A percentile compares a stretch with the other conserved stretches of the same genome.
phyloP scores from a whole-genome alignment of 441 rosid species.

The Jatropha multifida region DNA sequence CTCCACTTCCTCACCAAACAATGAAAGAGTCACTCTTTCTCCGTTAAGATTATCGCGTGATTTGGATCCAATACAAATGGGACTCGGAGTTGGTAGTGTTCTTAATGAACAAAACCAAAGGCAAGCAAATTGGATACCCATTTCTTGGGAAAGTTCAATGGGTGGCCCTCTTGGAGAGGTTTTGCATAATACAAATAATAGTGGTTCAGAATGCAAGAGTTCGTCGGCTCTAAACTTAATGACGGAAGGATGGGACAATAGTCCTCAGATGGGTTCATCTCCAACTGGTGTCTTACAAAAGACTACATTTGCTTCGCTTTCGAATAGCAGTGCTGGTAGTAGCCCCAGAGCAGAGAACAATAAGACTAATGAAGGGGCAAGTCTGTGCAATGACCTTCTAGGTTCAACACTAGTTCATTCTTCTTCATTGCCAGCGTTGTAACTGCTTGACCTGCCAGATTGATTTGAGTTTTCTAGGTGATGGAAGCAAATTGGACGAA shows the following conservation, averaged over 20 bases:
- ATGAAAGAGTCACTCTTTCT: constrained; percentile 37
- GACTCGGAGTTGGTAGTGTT: constrained; percentile 41
- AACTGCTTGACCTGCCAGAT: constrained; percentile 15
- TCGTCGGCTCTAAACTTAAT: constrained; percentile 38
- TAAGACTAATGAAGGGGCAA: constrained; percentile 39
- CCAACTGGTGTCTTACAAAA: constrained; percentile 77
- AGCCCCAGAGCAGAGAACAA: constrained; percentile 61
- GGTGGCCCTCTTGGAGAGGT: constrained; percentile 91
- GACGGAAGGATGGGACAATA: constrained; percentile 49
- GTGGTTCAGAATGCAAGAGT: constrained; percentile 25
- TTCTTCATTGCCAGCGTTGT: constrained; percentile 31
- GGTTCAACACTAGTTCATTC: constrained; percentile 34
- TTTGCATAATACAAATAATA: constrained; percentile 41
- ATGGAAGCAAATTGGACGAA: background rate
- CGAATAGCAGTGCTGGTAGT: constrained; percentile 58
- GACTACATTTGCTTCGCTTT: constrained; percentile 35
- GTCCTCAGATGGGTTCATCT: constrained; percentile 56
- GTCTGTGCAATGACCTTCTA: constrained; percentile 32
- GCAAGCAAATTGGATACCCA: constrained; percentile 61
- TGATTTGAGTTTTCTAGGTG: background rate
- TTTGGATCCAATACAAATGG: constrained; percentile 50
- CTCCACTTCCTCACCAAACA: constrained; percentile 50
- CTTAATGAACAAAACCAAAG: constrained; percentile 40
- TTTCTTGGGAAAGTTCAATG: constrained; percentile 69
- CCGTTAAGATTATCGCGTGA: constrained; percentile 55